Percentiles rank a stretch among this genome's conserved stretches.
phyloP scores from a whole-genome alignment of 495 filamentous ascomycete species.

The Neurospora pannonica region DNA sequence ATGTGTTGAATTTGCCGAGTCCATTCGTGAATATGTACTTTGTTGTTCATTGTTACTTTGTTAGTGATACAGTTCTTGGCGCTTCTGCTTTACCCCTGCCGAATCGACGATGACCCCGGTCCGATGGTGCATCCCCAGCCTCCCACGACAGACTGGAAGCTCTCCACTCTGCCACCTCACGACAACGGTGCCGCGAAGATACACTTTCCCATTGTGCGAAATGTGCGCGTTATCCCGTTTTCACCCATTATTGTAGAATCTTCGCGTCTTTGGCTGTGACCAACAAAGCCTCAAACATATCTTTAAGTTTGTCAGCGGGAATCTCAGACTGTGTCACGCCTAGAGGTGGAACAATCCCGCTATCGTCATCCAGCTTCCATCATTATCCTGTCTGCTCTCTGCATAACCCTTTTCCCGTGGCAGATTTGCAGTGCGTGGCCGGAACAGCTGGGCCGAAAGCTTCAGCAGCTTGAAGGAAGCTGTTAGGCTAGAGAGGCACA shows the following conservation, averaged over 20 bases:
- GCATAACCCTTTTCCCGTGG: neutral
- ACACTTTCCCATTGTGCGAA: neutral
- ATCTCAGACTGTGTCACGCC: neutral
- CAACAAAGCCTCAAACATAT: neutral
- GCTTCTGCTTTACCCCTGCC: neutral
- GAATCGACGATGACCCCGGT: neutral
- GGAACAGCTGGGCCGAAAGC: neutral
- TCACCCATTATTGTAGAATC: neutral
- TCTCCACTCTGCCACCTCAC: neutral
- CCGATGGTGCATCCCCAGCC: neutral
- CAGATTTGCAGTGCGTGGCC: neutral
- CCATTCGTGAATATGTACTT: neutral
- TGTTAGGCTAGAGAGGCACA: neutral
- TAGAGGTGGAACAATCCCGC: neutral
- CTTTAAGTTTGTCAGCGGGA: neutral
- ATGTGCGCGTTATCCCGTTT: neutral
- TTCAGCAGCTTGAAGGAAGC: neutral
- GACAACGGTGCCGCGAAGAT: neutral
- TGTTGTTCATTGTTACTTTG: neutral
- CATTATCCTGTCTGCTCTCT: neutral
- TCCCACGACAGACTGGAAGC: neutral
- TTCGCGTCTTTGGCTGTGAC: neutral
- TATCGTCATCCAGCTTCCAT: neutral
- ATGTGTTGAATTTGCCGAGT: neutral
- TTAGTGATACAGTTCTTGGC: neutral